Evolutionary conservation across 345 rosid genomes (phyloP), one percentile per base, ranked within the genome.

Genomic region (Salix suchowensis): DNA sequence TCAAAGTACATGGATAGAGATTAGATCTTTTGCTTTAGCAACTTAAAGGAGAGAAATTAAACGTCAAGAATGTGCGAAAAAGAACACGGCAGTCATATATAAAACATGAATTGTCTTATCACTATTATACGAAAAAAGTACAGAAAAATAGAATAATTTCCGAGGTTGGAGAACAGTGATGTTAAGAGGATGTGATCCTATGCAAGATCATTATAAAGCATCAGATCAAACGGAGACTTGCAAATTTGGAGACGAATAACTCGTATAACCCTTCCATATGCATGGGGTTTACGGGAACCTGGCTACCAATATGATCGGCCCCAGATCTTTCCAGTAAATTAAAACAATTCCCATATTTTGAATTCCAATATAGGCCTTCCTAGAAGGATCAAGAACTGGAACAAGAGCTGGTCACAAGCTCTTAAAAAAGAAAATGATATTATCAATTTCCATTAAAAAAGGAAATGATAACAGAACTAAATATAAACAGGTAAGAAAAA

Each of bases 351-450:
- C 97, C 96, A 91, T 89, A 69, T 87, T 90, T 80, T 96, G 98
- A 84, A 96, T 96, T 68, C 98, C 98, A 77, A 92, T 91, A 84
- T 86, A 91, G 71, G 99, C 92, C 80, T 90, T 81, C 61, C 98
- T 86, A 32, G 99, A 92, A 82, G 97, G 97, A 84, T 89, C 97
- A 62, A 92, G 98, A 78, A 96, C 98, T 24, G 99, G 97, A 74
- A 96, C 98, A 90, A 96, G 94, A 74, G 91, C 97, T 67, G 99
- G 95, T 97, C 95, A 94, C 84, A 88, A 85, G 87, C 99, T 26
- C 26, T 26, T 26, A 26, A 26, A 26, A 26, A 26, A 26, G 26
- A 26, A 26, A 26, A 26, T 26, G 26, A 26, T 26, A 26, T 26
- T 8, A 39, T 39, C 42, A 8, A 39, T 39, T 39, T 2, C 42